Evolutionary conservation across 2,329 filamentous ascomycete species (phyloP).

Genomic region (Periglandula ipomoeae): DNA sequence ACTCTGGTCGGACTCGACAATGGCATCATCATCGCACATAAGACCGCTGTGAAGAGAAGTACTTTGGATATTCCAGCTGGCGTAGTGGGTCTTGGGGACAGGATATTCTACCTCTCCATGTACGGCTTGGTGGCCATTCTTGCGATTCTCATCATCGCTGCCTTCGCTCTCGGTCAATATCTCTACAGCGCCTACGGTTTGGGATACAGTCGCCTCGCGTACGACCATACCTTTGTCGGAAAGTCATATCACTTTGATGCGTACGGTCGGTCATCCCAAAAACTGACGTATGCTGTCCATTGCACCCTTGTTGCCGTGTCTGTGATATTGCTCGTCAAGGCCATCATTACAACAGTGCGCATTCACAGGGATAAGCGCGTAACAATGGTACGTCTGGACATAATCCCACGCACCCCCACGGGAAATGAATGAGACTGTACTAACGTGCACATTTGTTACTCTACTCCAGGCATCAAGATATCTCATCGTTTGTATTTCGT

Average conservation of each 20-base stretch:
- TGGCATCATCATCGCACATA: too few relatives aligned
- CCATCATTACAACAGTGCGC: conserved; percentile 15
- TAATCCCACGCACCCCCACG: too few relatives aligned
- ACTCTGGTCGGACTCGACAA: too few relatives aligned
- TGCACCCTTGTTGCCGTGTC: conserved; percentile 13
- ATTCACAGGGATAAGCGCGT: conserved; percentile 10
- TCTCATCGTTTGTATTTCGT: too few relatives aligned
- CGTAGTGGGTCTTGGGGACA: too few relatives aligned
- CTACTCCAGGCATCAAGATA: too few relatives aligned
- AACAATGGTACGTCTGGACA: conserved; percentile 11
- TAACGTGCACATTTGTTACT: too few relatives aligned
- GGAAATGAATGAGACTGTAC: too few relatives aligned
- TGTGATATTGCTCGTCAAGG: conserved; percentile 9
- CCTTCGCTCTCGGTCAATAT: conserved; percentile 12
- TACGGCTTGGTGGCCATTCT: conserved; percentile 12
- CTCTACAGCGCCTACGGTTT: conserved; percentile 2
- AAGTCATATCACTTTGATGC: neutral
- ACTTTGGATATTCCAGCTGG: too few relatives aligned
- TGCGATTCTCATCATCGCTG: conserved; percentile 8
- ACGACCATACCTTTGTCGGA: neutral
- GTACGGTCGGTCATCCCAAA: too few relatives aligned
- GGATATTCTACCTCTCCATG: conserved; percentile 9
- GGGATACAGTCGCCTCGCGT: neutral
- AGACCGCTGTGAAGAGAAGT: too few relatives aligned
- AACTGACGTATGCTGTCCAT: too few relatives aligned